Conservation (phyloP, 1,284 basidiomycete genomes). For the Ustilago tritici region DNA sequence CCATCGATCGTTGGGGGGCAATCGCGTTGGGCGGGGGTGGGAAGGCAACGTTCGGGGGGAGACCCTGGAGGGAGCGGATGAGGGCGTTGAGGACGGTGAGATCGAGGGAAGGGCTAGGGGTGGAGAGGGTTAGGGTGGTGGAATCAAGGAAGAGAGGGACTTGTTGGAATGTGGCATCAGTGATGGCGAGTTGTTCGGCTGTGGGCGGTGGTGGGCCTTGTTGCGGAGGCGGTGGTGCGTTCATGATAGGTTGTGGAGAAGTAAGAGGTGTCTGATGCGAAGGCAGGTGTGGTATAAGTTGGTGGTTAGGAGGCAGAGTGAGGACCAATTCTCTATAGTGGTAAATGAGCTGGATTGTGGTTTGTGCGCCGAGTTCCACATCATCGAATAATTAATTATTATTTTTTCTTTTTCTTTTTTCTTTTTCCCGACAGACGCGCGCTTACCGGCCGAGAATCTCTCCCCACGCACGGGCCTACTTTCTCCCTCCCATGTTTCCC, state of each 20-base stretch:
- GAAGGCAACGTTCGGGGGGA: slow-evolving; percentile 65
- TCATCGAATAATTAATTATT: background rate
- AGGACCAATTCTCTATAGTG: background rate
- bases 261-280: background rate
- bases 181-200: slow-evolving; percentile 61
- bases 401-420: background rate
- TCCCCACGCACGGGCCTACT: background rate
- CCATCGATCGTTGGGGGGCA: slow-evolving; percentile 62
- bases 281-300: background rate
- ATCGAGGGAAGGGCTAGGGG: slow-evolving; percentile 56
- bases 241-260: slow-evolving; percentile 18
- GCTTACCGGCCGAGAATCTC: background rate
- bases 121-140: slow-evolving; percentile 33
- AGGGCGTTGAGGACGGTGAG: slow-evolving; percentile 67
- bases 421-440: background rate
- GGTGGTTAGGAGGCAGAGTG: background rate
- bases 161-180: slow-evolving; percentile 56
- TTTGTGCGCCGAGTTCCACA: background rate
- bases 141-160: slow-evolving; percentile 56
- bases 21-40: slow-evolving; percentile 68
- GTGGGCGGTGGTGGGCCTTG: slow-evolving; percentile 59
- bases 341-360: background rate
- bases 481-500: background rate
- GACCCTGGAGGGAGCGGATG: slow-evolving; percentile 56
- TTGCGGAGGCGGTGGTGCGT: slow-evolving; percentile 37